These are phyloP conservation scores for Lactarius hatsudake DNA, from an alignment of 768 basidiomycete species.

Conservation along the genomic window DNA sequence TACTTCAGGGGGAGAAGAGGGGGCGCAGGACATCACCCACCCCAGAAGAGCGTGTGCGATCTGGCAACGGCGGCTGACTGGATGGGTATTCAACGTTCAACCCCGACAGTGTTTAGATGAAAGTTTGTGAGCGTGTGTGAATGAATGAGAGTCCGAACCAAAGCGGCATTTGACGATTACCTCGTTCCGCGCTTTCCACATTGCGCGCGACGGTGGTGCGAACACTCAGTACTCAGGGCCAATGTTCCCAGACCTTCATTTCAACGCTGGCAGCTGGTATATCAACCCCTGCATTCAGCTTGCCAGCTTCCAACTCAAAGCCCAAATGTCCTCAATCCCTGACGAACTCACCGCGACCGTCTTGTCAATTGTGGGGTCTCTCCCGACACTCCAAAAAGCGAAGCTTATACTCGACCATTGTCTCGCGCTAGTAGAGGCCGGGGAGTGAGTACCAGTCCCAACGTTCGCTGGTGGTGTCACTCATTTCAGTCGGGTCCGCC, in stretches of 20 bases:
- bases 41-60: slow-evolving; percentile 1
- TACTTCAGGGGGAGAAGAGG: not conserved
- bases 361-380: slow-evolving; percentile 35
- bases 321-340: slow-evolving; percentile 11
- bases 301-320: not conserved
- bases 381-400: slow-evolving; percentile 35
- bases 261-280: not conserved
- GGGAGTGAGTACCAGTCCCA: slow-evolving; percentile 32
- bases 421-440: slow-evolving; percentile 36
- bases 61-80: not conserved
- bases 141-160: not conserved
- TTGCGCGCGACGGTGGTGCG: not conserved
- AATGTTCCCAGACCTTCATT: not conserved
- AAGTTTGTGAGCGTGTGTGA: not conserved
- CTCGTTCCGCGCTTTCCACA: not conserved
- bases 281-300: not conserved
- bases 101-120: no score
- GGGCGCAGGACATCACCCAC: not conserved
- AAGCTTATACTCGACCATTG: slow-evolving; percentile 37
- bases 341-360: slow-evolving; percentile 40
- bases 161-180: not conserved
- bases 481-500: not conserved
- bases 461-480: not conserved
- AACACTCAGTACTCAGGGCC: not conserved
- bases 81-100: not conserved